Evolutionary conservation across 495 filamentous ascomycete genomes (phyloP).

Genomic region (Haplographium delicatum): DNA sequence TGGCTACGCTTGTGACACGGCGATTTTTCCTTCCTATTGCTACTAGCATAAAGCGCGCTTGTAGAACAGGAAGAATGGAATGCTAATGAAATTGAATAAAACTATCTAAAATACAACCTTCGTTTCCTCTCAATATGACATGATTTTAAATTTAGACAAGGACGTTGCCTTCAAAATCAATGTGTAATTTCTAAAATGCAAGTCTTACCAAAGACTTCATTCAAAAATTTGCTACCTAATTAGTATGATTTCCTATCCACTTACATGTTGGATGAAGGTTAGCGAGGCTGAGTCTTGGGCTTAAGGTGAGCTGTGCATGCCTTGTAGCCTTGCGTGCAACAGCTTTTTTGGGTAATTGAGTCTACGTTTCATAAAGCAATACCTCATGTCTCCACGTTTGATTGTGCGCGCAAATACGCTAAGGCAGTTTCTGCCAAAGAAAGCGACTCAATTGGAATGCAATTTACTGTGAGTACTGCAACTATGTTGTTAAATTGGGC

Average conservation of each 20-base stretch:
- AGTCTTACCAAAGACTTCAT: no score
- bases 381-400: conserved; percentile 14
- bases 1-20: conserved; percentile 18
- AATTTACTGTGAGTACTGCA: conserved; percentile 3
- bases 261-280: no score
- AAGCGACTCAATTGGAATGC: background rate
- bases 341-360: no score
- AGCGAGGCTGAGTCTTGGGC: no score
- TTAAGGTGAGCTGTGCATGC: no score
- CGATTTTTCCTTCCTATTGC: conserved; percentile 17
- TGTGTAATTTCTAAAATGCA: background rate
- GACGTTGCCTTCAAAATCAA: background rate
- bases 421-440: conserved; percentile 4
- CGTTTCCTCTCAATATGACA: background rate
- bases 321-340: no score
- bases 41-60: conserved; percentile 28
- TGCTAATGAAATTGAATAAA: conserved; percentile 25
- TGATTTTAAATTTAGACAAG: background rate
- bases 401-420: conserved; percentile 12
- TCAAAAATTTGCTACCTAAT: no score
- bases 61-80: conserved; percentile 26
- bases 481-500: background rate
- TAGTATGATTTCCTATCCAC: no score
- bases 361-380: conserved; percentile 1
- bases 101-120: conserved; percentile 7